Conservation (phyloP, 768 basidiomycete species). For the Hygrophoropsis aurantiaca region DNA sequence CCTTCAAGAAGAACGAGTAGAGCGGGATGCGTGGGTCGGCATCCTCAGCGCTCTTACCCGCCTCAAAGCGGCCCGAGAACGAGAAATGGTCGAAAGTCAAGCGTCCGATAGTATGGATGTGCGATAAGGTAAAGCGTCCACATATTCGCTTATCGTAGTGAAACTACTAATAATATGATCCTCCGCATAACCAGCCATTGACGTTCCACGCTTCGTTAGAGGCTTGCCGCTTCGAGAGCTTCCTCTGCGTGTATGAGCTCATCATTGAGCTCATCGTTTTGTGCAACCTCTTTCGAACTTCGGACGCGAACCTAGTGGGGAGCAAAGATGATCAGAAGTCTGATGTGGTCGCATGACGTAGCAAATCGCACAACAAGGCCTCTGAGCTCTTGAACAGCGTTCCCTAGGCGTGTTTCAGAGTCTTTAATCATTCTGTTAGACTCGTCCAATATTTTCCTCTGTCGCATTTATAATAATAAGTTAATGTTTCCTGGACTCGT, state of each 20-base stretch:
- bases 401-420: slow-evolving; percentile 57
- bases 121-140: slow-evolving; percentile 13
- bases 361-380: slow-evolving; percentile 62
- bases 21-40: slow-evolving; percentile 76
- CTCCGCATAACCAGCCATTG: too few relatives aligned
- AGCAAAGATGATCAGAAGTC: slow-evolving; percentile 11
- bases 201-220: too few relatives aligned
- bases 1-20: slow-evolving; percentile 74
- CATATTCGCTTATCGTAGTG: not conserved
- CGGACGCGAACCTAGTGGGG: slow-evolving; percentile 16
- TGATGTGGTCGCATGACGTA: slow-evolving; percentile 4
- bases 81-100: slow-evolving; percentile 11
- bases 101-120: slow-evolving; percentile 15
- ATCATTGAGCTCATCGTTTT: slow-evolving; percentile 41
- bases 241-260: slow-evolving; percentile 59
- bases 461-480: slow-evolving; percentile 7
- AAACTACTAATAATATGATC: not conserved
- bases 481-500: not conserved
- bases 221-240: slow-evolving; percentile 50
- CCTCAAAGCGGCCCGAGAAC: slow-evolving; percentile 49
- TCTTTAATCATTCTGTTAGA: slow-evolving; percentile 80
- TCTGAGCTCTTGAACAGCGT: slow-evolving; percentile 61
- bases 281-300: slow-evolving; percentile 27
- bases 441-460: slow-evolving; percentile 75
- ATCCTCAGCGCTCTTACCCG: slow-evolving; percentile 67